Conservation (phyloP, 805 yeast species). For the Metschnikowia reukaufii region DNA sequence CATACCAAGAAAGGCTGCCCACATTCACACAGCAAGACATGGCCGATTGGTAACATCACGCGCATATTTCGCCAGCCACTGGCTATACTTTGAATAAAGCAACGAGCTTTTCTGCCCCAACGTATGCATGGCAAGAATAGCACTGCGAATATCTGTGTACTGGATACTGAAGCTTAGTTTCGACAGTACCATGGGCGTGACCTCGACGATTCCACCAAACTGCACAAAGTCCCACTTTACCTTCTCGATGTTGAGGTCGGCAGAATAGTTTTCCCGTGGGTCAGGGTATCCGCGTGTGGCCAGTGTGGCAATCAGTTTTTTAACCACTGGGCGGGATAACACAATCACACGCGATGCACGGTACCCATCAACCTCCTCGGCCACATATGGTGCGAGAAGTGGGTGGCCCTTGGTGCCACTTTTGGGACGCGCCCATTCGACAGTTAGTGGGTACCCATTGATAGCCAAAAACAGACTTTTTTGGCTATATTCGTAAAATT, state of each 20-base stretch:
- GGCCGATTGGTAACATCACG: conserved; percentile 65
- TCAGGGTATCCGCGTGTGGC: conserved; percentile 39
- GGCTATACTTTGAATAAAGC: conserved; percentile 42
- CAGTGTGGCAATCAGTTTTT: background rate
- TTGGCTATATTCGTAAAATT: conserved; percentile 50
- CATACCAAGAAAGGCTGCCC: background rate
- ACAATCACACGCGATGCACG: conserved; percentile 61
- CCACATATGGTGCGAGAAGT: conserved; percentile 24
- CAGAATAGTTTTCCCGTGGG: conserved; percentile 41
- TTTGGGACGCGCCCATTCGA: conserved; percentile 44
- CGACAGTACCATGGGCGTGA: conserved; percentile 65
- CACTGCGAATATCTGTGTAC: conserved; percentile 56
- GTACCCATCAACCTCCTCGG: conserved; percentile 34
- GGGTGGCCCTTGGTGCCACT: conserved; percentile 19
- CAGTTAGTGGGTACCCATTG: conserved; percentile 52
- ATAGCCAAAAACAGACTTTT: conserved; percentile 54
- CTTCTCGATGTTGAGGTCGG: conserved; percentile 44
- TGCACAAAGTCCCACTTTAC: conserved; percentile 49
- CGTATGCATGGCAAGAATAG: conserved; percentile 52
- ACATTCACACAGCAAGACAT: conserved; percentile 25
- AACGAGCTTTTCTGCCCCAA: conserved; percentile 14
- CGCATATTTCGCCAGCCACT: conserved; percentile 68
- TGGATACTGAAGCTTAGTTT: conserved; percentile 61
- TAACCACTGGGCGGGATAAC: conserved; percentile 24
- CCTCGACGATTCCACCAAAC: conserved; percentile 62